phyloP scores from a whole-genome alignment of 805 yeast species.

The Myxozyma mucilagina region DNA sequence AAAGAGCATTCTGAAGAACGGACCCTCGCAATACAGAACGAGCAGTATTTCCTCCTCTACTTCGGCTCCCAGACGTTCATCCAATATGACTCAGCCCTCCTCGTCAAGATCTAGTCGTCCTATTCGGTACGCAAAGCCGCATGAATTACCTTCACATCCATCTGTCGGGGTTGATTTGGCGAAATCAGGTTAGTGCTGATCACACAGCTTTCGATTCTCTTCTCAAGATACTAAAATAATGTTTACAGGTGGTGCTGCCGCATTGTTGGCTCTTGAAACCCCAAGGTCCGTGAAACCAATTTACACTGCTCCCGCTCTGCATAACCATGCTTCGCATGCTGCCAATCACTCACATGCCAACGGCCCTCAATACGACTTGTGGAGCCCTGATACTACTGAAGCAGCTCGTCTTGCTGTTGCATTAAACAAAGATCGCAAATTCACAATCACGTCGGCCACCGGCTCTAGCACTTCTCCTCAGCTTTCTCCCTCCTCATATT shows the following conservation, averaged over 20 bases:
- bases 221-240: background rate
- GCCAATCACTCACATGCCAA: slow-evolving; percentile 40
- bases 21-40: slow-evolving; percentile 3
- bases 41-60: background rate
- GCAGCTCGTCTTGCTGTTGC: slow-evolving; percentile 59
- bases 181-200: slow-evolving; percentile 10
- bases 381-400: slow-evolving; percentile 51
- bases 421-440: slow-evolving; percentile 44
- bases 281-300: slow-evolving; percentile 10
- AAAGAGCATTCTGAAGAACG: slow-evolving; percentile 11
- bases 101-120: slow-evolving; percentile 8
- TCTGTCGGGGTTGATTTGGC: slow-evolving; percentile 18
- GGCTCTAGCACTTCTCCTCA: slow-evolving; percentile 4
- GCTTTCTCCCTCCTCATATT: slow-evolving; percentile 1
- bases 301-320: slow-evolving; percentile 17
- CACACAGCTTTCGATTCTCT: background rate
- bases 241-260: slow-evolving; percentile 17
- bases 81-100: slow-evolving; percentile 5
- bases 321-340: slow-evolving; percentile 41
- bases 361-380: slow-evolving; percentile 38
- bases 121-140: slow-evolving; percentile 16
- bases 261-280: slow-evolving; percentile 11
- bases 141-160: slow-evolving; percentile 26
- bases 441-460: slow-evolving; percentile 41
- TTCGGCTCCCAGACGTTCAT: background rate